Evolutionary conservation across 805 yeast species (phyloP).

Genomic region (Phaffomyces antillensis): DNA sequence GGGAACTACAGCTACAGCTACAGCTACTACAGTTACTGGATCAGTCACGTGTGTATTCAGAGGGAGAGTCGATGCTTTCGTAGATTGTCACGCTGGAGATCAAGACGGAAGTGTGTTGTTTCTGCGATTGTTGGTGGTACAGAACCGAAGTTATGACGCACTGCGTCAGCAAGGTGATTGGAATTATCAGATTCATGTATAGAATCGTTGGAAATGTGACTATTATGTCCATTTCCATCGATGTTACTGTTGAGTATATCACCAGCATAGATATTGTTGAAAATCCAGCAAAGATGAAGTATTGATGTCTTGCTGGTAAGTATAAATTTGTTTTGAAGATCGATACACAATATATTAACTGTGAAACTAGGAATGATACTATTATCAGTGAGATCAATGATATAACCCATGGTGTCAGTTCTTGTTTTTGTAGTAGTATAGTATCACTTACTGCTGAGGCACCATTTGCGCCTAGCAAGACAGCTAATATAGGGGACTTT

Average conservation of each 20-base stretch:
- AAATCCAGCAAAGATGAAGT: background rate
- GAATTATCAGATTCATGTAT: background rate
- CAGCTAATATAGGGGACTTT: slow-evolving; percentile 3
- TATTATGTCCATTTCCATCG: background rate
- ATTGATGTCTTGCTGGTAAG: slow-evolving; percentile 23
- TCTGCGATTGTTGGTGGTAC: background rate
- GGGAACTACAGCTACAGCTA: too few relatives aligned
- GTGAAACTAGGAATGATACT: slow-evolving; percentile 16
- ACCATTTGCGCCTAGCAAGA: background rate
- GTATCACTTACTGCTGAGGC: background rate
- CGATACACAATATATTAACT: slow-evolving; percentile 45
- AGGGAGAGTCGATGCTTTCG: slow-evolving; percentile 12
- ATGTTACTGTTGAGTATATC: background rate
- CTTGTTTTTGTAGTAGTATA: background rate
- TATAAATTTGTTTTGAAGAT: slow-evolving; percentile 75
- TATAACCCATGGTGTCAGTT: background rate
- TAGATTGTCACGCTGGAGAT: slow-evolving; percentile 9
- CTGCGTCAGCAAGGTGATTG: background rate
- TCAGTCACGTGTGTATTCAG: background rate
- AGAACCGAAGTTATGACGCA: background rate
- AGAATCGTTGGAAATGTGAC: background rate
- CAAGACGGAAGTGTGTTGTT: background rate
- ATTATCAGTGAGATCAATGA: slow-evolving; percentile 20
- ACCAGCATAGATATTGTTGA: background rate
- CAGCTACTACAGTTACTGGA: too few relatives aligned